Conservation (phyloP, 768 basidiomycete genomes). For the Mycena olivaceomarginata region DNA sequence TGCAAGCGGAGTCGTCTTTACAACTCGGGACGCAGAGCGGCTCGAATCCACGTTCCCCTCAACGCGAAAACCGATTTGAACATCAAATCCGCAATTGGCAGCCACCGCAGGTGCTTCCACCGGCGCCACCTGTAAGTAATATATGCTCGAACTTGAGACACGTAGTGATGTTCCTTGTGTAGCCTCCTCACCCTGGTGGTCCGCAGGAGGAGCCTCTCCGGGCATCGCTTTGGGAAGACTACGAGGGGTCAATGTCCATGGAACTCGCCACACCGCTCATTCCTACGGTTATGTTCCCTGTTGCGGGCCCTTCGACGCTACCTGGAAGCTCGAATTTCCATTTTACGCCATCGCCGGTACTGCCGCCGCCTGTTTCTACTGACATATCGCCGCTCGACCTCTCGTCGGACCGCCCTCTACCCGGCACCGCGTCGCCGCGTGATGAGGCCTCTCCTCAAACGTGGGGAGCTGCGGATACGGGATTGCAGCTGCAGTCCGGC, state of each 20-base stretch:
- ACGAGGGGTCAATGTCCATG: constrained; percentile 67
- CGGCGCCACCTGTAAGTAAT: not conserved
- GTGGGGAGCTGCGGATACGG: not conserved
- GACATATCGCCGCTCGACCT: constrained; percentile 32
- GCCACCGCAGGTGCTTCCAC: not conserved
- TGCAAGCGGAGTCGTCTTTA: constrained; percentile 2
- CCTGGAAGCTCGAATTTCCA: not conserved
- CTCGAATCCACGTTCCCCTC: not conserved
- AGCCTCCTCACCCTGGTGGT: not conserved
- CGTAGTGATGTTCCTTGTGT: not conserved
- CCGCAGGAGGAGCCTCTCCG: not conserved
- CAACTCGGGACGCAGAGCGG: not conserved
- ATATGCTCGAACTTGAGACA: not conserved
- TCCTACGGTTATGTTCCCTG: constrained; percentile 54
- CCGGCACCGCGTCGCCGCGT: not conserved
- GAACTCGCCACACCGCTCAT: constrained; percentile 71
- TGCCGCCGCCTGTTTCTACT: constrained; percentile 39
- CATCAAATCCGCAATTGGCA: not conserved
- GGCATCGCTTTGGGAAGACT: constrained; percentile 51
- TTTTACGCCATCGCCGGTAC: constrained; percentile 41
- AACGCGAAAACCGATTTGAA: not conserved
- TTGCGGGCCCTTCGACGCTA: constrained; percentile 12
- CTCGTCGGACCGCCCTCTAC: not conserved
- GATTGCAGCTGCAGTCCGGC: not conserved
- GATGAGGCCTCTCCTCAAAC: not conserved